Evolutionary conservation across 306 rosid genomes (phyloP).

Genomic region (Acacia melanoxylon): DNA sequence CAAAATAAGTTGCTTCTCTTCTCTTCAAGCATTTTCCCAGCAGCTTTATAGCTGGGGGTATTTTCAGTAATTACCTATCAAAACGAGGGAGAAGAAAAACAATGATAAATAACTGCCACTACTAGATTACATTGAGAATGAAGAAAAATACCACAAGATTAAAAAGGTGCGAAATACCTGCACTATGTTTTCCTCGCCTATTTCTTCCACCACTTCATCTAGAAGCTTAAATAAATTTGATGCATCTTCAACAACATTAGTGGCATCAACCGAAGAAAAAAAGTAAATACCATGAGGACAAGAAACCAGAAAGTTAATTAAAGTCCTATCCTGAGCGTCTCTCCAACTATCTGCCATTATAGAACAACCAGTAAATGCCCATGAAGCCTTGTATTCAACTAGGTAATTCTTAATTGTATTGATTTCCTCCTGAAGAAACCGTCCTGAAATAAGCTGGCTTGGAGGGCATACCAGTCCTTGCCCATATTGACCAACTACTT

Average conservation of each 20-base stretch:
- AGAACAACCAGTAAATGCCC: slow-evolving; percentile 91
- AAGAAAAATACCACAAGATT: slow-evolving; percentile 31
- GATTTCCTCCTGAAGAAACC: slow-evolving; percentile 76
- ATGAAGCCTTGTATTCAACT: slow-evolving; percentile 74
- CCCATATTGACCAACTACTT: slow-evolving; percentile 79
- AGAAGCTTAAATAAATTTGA: slow-evolving; percentile 75
- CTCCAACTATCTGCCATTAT: slow-evolving; percentile 85
- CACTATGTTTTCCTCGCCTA: slow-evolving; percentile 87
- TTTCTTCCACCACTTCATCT: slow-evolving; percentile 85
- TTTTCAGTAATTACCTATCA: slow-evolving; percentile 80
- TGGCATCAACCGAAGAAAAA: slow-evolving; percentile 79
- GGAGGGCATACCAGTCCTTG: slow-evolving; percentile 72
- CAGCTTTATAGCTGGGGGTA: slow-evolving; percentile 72
- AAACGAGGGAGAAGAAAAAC: slow-evolving; percentile 30
- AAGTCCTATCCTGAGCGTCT: slow-evolving; percentile 69
- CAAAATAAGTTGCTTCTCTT: slow-evolving; percentile 85
- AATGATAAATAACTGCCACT: slow-evolving; percentile 21
- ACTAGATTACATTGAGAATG: slow-evolving; percentile 28
- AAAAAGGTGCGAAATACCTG: slow-evolving; percentile 69
- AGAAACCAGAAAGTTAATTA: slow-evolving; percentile 77
- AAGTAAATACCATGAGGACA: slow-evolving; percentile 84
- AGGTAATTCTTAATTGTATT: slow-evolving; percentile 66
- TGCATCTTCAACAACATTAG: slow-evolving; percentile 68
- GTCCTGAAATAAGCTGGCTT: slow-evolving; percentile 71
- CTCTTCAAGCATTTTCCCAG: slow-evolving; percentile 94